Evolutionary conservation across 2,329 filamentous ascomycete species (phyloP).

Genomic region (Boeremia exigua): DNA sequence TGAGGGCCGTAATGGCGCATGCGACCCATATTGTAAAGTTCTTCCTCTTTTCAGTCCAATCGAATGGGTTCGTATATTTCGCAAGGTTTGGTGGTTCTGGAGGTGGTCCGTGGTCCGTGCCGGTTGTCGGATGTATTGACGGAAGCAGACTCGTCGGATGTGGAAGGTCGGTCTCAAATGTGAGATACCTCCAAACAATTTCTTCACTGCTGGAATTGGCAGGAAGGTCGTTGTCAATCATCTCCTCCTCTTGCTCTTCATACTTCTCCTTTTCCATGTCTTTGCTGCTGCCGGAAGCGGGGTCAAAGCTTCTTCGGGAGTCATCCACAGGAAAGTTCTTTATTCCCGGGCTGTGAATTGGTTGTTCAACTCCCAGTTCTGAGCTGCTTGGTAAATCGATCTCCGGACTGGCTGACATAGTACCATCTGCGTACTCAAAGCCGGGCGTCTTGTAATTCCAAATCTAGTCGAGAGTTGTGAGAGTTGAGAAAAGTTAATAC

Average conservation of each 20-base stretch:
- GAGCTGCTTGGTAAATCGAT: constrained; percentile 39
- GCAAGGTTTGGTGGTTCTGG: constrained; percentile 70
- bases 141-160: constrained; percentile 41
- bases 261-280: constrained; percentile 24
- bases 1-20: constrained; percentile 76
- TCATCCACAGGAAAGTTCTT: constrained; percentile 20
- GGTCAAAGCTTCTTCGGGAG: constrained; percentile 16
- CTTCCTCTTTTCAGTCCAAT: constrained; percentile 75
- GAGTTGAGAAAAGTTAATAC: neutral
- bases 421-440: constrained; percentile 3
- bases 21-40: constrained; percentile 73
- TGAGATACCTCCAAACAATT: constrained; percentile 66
- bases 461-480: neutral
- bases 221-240: neutral
- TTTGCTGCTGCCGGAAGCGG: constrained; percentile 15
- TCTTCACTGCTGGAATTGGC: constrained; percentile 21
- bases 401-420: constrained; percentile 47
- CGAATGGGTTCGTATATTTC: constrained; percentile 71
- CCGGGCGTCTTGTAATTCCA: neutral
- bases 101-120: constrained; percentile 46
- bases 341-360: constrained; percentile 39
- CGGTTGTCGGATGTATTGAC: constrained; percentile 22
- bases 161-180: constrained; percentile 66
- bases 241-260: constrained; percentile 23
- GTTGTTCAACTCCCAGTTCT: constrained; percentile 19